Evolutionary conservation across 345 rosid species (phyloP).

Genomic region (Populus euphratica): DNA sequence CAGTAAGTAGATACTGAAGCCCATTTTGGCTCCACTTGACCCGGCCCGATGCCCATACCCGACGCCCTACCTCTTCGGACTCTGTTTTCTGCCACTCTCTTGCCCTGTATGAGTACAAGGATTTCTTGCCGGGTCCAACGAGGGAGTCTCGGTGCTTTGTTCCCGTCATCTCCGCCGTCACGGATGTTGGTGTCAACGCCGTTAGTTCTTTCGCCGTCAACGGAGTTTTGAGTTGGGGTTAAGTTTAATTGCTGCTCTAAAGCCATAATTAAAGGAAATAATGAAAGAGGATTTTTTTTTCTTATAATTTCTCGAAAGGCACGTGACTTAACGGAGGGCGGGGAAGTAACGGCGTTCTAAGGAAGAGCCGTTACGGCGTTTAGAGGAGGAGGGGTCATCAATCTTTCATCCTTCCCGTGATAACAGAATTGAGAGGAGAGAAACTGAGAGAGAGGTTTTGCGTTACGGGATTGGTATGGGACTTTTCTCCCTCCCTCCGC

Average conservation of each 20-base stretch:
- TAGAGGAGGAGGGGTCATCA: constrained; percentile 15
- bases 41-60: constrained; percentile 63
- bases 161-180: constrained; percentile 59
- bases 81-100: constrained; percentile 84
- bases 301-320: constrained; percentile 16
- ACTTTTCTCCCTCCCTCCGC: too few relatives aligned
- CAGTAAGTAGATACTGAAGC: constrained; percentile 90
- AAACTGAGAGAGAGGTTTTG: constrained; percentile 7
- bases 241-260: constrained; percentile 18
- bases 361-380: constrained; percentile 48
- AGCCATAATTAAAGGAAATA: constrained; percentile 15
- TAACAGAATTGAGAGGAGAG: constrained; percentile 7
- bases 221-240: constrained; percentile 6
- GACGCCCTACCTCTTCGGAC: constrained; percentile 72
- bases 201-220: constrained; percentile 40
- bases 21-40: constrained; percentile 88
- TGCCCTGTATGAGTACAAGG: constrained; percentile 88
- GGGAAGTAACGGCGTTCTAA: constrained; percentile 45
- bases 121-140: constrained; percentile 99
- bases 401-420: neutral
- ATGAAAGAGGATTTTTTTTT: neutral
- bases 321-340: constrained; percentile 35
- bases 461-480: neutral
- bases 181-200: constrained; percentile 33
- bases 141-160: constrained; percentile 72